Conservation (phyloP, 23 red algal species). For the Gracilaria gracilis region DNA sequence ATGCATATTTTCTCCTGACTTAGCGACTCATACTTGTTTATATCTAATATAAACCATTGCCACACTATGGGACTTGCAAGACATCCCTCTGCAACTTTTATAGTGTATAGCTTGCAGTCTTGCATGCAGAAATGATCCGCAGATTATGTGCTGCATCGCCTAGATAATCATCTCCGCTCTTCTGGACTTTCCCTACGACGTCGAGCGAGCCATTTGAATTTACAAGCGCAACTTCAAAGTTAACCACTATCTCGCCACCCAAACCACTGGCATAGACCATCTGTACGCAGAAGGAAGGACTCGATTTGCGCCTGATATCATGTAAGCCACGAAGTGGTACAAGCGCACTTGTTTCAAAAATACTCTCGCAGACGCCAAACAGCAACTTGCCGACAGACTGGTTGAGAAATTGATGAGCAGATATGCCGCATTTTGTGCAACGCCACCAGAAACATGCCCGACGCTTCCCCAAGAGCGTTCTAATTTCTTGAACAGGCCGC, state of each 20-base stretch:
- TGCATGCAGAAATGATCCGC: no score
- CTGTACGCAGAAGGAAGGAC: not conserved
- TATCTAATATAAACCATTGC: no score
- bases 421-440: not conserved
- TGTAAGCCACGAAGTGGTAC: not conserved
- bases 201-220: not conserved
- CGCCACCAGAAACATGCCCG: no score
- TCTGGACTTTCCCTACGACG: not conserved
- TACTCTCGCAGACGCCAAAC: not conserved
- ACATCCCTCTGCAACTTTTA: no score
- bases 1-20: no score
- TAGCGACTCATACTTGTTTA: no score
- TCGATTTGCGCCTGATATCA: not conserved
- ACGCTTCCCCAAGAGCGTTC: no score
- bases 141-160: not conserved
- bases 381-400: not conserved
- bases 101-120: no score
- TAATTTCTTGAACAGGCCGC: no score
- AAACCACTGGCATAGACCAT: not conserved
- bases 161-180: not conserved
- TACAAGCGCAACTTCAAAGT: not conserved
- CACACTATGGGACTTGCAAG: no score
- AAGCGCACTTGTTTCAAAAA: not conserved
- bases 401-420: not conserved
- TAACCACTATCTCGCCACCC: not conserved